Conservation (phyloP, 2,329 filamentous ascomycete species). For the Cladobotryum mycophilum region DNA sequence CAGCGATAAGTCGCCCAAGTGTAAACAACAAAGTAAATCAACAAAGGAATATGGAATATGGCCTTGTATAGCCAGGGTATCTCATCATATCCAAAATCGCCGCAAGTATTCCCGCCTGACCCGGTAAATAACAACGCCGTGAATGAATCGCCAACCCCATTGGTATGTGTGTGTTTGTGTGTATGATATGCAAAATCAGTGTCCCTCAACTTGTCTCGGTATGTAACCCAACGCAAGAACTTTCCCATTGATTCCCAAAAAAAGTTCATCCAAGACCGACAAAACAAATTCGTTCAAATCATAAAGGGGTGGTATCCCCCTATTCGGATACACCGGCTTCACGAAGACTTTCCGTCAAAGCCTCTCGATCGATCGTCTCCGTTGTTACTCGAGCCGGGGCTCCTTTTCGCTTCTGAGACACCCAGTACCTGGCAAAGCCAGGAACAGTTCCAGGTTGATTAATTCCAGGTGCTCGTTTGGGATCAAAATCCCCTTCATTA, state of each 20-base stretch:
- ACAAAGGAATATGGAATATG: conserved; percentile 11
- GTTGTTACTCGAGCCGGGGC: conserved; percentile 53
- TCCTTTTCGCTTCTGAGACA: conserved; percentile 43
- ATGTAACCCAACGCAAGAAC: neutral
- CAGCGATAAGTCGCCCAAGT: neutral
- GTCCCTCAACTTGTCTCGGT: neutral
- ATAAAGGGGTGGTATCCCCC: neutral
- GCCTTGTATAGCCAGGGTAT: conserved; percentile 16
- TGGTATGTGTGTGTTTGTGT: neutral
- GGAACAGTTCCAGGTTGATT: conserved; percentile 72
- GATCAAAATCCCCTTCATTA: conserved; percentile 26
- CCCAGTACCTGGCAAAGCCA: conserved; percentile 58
- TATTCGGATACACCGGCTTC: conserved; percentile 15
- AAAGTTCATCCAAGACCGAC: neutral
- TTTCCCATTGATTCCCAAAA: neutral
- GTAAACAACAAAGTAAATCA: neutral
- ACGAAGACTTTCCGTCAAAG: conserved; percentile 52
- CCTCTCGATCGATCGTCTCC: conserved; percentile 51
- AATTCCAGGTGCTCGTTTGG: conserved; percentile 60
- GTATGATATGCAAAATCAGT: neutral
- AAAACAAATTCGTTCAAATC: neutral
- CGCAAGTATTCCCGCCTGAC: neutral
- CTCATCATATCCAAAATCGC: conserved; percentile 9
- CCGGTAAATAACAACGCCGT: neutral
- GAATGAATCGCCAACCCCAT: neutral